These are phyloP conservation scores for Vitis hybrid DNA, from an alignment of 177 flowering plant genomes.

Conservation along the genomic window DNA sequence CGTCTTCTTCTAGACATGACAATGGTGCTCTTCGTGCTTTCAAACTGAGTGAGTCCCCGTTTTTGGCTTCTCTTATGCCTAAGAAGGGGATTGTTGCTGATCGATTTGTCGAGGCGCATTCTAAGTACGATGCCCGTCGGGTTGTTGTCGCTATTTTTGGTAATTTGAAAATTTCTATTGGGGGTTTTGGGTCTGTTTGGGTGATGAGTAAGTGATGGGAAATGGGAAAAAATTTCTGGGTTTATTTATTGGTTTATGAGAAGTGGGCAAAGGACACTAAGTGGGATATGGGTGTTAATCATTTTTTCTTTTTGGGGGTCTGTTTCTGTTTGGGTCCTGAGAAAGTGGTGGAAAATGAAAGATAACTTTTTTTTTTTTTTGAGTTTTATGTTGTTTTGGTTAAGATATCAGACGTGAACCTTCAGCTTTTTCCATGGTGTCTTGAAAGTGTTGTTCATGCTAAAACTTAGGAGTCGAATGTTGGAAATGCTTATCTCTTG, in stretches of 20 bases:
- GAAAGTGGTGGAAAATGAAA: no score
- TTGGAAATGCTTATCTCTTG: not conserved
- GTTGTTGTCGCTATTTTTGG: constrained; percentile 88
- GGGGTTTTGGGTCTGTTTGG: not conserved
- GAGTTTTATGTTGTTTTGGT: no score
- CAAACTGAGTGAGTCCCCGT: constrained; percentile 74
- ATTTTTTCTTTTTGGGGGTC: no score
- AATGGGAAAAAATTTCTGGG: no score
- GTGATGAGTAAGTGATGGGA: not conserved
- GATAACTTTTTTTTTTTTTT: no score
- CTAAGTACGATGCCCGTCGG: constrained; percentile 87
- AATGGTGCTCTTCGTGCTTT: constrained; percentile 34
- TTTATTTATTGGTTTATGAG: no score
- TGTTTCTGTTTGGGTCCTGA: no score
- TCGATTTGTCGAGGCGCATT: constrained; percentile 75
- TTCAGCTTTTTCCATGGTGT: no score
- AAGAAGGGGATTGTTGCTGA: constrained; percentile 93
- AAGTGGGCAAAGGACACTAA: not conserved
- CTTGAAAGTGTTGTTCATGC: no score
- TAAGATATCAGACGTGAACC: no score
- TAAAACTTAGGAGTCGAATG: no score
- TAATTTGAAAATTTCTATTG: constrained; percentile 11
- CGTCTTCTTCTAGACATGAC: constrained; percentile 14
- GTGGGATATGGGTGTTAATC: not conserved
- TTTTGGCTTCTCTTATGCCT: constrained; percentile 93